Base-by-base conservation (phyloP, 1,284 basidiomycete species). In the Bondarzewia mesenterica region DNA sequence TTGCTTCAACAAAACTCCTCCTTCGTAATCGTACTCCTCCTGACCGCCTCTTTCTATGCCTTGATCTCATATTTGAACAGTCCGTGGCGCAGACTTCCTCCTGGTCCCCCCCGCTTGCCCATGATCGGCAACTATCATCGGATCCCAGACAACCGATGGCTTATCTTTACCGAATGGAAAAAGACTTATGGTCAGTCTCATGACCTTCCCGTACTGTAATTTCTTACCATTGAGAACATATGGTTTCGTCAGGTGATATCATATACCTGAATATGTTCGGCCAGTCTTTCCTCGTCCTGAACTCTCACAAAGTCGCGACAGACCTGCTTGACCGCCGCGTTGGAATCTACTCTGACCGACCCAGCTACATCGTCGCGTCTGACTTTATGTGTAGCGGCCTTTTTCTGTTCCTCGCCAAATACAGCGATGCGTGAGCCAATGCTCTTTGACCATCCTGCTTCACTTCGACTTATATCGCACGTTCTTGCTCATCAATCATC, bases 291-390 rank as follows among this genome's bases (percentile, higher is more conserved):
- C 39, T 64, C 14, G 52, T 64, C 16, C 48, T 64, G 25, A 64
- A 61, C 44, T 51, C 57, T 4, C 48, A 51, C 16, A 54, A 59
- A 38, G 54, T 50, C 15, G 53, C 56, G 18, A 47, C 50, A n/a
- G 61, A 63, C 20, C 44, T 64, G 3, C 52, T 63, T 5, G 62
- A 60, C 27, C 57, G 58, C 32, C 57, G 60, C 22, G 52, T 54
- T 0, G 42, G 50, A 8, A 55, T 58, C 41, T 64, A 60, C 47
- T 61, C 58, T 4, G 56, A 56, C 25, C 53, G 63, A 2, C 63
- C 63, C 2, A 47, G 47, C 10, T 52, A 44, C 32, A 49, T 54
- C 16, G 50, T 52, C n/a, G 48, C 49, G 14, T 42, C 47, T 18
- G 46, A 50, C 7, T 52, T 56, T 21, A 48, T 56, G n/a, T 45